Evolutionary conservation across 73 alveolate species (phyloP).

Genomic region (Symbiodinium natans): DNA sequence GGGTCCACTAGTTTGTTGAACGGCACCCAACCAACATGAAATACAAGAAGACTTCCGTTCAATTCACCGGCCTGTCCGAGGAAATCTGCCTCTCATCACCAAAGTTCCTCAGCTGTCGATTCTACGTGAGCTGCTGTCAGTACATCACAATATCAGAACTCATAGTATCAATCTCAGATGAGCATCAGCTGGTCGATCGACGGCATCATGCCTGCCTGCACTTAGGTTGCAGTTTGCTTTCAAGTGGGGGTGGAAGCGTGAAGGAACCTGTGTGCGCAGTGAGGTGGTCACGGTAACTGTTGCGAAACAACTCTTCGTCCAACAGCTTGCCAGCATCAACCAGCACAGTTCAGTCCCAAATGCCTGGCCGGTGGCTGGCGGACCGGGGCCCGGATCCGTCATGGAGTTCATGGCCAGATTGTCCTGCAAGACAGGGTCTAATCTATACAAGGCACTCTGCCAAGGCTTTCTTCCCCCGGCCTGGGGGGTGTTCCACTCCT

Average conservation of each 20-base stretch:
- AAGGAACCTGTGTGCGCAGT: too few relatives aligned
- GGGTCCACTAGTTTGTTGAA: too few relatives aligned
- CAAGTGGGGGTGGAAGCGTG: too few relatives aligned
- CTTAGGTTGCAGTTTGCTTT: too few relatives aligned
- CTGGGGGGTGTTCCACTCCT: slow-evolving; percentile 29
- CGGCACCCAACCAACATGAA: too few relatives aligned
- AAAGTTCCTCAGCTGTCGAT: not conserved
- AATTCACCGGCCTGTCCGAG: not conserved
- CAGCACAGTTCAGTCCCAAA: not conserved
- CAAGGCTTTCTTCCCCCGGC: not conserved
- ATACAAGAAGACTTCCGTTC: not conserved
- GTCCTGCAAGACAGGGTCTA: not conserved
- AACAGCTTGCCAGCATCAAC: too few relatives aligned
- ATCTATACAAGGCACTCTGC: too few relatives aligned
- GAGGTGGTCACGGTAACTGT: too few relatives aligned
- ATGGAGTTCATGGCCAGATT: slow-evolving; percentile 50
- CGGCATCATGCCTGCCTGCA: too few relatives aligned
- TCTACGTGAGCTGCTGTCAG: too few relatives aligned
- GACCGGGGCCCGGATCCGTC: slow-evolving; percentile 84
- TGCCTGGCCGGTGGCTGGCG: slow-evolving; percentile 33
- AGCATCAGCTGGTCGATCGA: not conserved
- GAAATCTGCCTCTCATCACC: not conserved
- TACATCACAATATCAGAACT: too few relatives aligned
- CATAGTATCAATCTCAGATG: not conserved
- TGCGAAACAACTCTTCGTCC: too few relatives aligned